phyloP scores from a whole-genome alignment of 2,329 filamentous ascomycete species.

The Ambrosiella xylebori region DNA sequence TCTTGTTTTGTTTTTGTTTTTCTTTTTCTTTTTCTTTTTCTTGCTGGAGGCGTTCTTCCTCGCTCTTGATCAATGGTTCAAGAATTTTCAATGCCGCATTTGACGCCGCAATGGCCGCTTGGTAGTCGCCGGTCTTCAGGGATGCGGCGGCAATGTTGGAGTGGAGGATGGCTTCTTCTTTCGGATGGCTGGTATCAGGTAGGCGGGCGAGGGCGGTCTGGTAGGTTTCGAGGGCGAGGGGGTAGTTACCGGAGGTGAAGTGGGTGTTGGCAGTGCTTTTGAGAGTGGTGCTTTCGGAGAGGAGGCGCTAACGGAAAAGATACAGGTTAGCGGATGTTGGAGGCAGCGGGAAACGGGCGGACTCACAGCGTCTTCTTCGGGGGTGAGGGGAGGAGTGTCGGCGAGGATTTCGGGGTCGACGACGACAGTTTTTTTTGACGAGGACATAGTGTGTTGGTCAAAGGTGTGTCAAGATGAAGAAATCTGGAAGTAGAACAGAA shows the following conservation, averaged over 20 bases:
- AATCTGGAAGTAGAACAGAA: neutral
- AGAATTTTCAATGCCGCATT: conserved; percentile 56
- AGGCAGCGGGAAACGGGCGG: neutral
- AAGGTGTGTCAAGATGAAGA: neutral
- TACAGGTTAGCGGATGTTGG: neutral
- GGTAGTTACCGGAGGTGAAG: conserved; percentile 56
- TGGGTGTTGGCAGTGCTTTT: conserved; percentile 64
- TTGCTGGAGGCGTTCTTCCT: conserved; percentile 9
- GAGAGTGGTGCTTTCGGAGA: conserved; percentile 52
- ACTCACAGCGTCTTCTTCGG: conserved; percentile 40
- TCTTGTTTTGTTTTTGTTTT: conserved; percentile 25
- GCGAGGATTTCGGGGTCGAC: neutral
- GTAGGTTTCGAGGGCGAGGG: conserved; percentile 67
- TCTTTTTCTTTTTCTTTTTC: conserved; percentile 24
- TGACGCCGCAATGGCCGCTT: conserved; percentile 59
- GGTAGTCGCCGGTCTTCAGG: conserved; percentile 72
- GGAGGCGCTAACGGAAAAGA: conserved; percentile 34
- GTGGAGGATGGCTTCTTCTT: conserved; percentile 70
- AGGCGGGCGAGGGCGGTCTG: conserved; percentile 62
- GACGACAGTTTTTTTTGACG: neutral
- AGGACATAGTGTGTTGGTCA: neutral
- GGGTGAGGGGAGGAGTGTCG: conserved; percentile 24
- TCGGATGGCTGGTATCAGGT: conserved; percentile 63
- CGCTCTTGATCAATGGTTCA: conserved; percentile 32
- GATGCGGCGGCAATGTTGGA: conserved; percentile 85